Evolutionary conservation across 495 filamentous ascomycete species (phyloP).

Genomic region (Saxophila tyrrhenica): DNA sequence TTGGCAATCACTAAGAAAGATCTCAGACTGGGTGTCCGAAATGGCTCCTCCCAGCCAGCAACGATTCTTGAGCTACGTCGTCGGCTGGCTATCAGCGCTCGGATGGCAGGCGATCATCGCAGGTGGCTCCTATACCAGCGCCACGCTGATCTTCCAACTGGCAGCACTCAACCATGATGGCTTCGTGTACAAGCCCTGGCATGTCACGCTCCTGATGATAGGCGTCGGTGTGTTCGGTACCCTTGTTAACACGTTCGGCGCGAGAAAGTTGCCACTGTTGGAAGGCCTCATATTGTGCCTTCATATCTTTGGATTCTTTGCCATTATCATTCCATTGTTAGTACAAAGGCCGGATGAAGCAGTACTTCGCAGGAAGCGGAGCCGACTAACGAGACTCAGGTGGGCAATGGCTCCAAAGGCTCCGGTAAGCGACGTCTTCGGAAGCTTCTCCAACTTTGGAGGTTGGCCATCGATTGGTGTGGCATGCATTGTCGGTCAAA

Average conservation of each 20-base stretch:
- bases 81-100: neutral
- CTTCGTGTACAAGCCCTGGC: slow-evolving; percentile 24
- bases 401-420: slow-evolving; percentile 10
- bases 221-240: slow-evolving; percentile 31
- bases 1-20: neutral
- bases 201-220: slow-evolving; percentile 36
- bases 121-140: slow-evolving; percentile 29
- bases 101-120: slow-evolving; percentile 31
- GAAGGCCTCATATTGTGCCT: slow-evolving; percentile 10
- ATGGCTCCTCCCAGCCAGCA: neutral
- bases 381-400: neutral
- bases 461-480: slow-evolving; percentile 14
- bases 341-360: too few species aligned
- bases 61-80: slow-evolving; percentile 3
- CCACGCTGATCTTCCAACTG: slow-evolving; percentile 23
- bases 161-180: slow-evolving; percentile 6
- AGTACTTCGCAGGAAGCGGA: too few species aligned
- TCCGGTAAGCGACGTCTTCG: slow-evolving; percentile 15
- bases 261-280: slow-evolving; percentile 31
- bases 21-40: slow-evolving; percentile 2
- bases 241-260: slow-evolving; percentile 33
- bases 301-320: slow-evolving; percentile 16
- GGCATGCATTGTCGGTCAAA: slow-evolving; percentile 6
- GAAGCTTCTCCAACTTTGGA: slow-evolving; percentile 18
- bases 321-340: slow-evolving; percentile 14